Percentiles rank a stretch among this genome's conserved stretches.
phyloP scores from a whole-genome alignment of 1,284 basidiomycete genomes.

The Marasmius sp. region DNA sequence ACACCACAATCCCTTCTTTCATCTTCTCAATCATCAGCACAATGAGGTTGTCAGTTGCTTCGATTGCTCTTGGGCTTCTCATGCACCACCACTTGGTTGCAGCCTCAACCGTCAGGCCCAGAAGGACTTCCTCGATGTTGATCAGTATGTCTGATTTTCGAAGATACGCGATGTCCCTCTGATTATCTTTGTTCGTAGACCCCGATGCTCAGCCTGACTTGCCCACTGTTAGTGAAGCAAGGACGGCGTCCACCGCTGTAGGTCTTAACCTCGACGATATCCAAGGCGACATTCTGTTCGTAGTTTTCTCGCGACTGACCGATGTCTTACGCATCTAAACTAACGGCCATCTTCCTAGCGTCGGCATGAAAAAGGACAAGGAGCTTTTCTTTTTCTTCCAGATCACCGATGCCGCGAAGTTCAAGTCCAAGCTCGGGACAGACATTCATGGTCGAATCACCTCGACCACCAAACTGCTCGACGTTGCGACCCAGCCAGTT shows the following conservation, averaged over 20 bases:
- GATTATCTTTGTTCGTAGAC: background rate
- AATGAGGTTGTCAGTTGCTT: background rate
- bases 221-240: conserved; percentile 11
- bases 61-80: background rate
- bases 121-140: background rate
- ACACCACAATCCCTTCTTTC: too few species aligned
- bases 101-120: background rate
- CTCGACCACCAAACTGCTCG: conserved; percentile 20
- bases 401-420: conserved; percentile 22
- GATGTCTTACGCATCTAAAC: background rate
- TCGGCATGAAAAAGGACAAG: conserved; percentile 29
- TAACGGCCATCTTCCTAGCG: conserved; percentile 10
- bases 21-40: background rate
- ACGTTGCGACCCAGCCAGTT: conserved; percentile 20
- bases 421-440: conserved; percentile 23
- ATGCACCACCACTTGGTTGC: background rate
- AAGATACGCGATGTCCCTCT: too few species aligned
- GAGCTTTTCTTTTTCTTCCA: conserved; percentile 30
- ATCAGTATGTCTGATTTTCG: background rate
- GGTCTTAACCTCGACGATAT: conserved; percentile 19
- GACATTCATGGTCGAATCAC: conserved; percentile 32
- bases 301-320: background rate
- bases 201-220: conserved; percentile 14
- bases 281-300: conserved; percentile 20
- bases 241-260: conserved; percentile 5